Conservation (phyloP, 208 protist genomes). For the Kentomonas sorsogonicus region DNA sequence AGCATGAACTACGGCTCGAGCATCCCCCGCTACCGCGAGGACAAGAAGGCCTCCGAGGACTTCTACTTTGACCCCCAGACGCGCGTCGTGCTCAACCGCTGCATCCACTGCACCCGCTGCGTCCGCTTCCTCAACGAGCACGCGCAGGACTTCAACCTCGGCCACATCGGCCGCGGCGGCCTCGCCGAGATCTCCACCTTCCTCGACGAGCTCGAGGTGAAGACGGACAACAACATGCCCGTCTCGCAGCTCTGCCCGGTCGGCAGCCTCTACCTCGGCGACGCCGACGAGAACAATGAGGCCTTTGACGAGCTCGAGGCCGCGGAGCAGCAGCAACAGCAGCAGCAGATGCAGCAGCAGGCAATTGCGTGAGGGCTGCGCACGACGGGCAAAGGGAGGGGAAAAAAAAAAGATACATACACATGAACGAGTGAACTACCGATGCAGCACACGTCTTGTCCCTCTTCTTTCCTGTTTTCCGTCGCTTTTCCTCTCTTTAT, state of each 20-base stretch:
- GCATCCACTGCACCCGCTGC: constrained; percentile 97
- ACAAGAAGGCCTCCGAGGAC: constrained; percentile 91
- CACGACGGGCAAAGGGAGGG: constrained; percentile 5
- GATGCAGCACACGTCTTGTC: no score
- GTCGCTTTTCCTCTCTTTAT: no score
- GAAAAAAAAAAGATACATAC: constrained; percentile 1
- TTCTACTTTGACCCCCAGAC: constrained; percentile 96
- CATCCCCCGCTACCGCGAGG: constrained; percentile 84
- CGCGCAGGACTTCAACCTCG: constrained; percentile 92
- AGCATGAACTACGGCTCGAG: constrained; percentile 89
- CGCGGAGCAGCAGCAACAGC: neutral
- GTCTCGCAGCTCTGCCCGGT: constrained; percentile 87
- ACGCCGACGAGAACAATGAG: constrained; percentile 82
- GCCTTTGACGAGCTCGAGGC: constrained; percentile 54
- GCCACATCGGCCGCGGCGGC: constrained; percentile 93
- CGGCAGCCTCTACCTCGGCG: constrained; percentile 68
- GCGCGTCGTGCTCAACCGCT: constrained; percentile 94
- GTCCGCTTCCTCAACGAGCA: constrained; percentile 94
- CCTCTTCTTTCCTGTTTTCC: neutral
- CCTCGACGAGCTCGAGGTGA: constrained; percentile 86
- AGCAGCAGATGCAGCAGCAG: constrained; percentile 6
- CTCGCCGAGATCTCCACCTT: constrained; percentile 93
- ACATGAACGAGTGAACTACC: no score
- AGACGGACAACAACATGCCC: constrained; percentile 87
- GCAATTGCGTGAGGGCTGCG: constrained; percentile 10